Evolutionary conservation across 2,329 filamentous ascomycete species (phyloP).

Genomic region (Fusarium caatingaense): DNA sequence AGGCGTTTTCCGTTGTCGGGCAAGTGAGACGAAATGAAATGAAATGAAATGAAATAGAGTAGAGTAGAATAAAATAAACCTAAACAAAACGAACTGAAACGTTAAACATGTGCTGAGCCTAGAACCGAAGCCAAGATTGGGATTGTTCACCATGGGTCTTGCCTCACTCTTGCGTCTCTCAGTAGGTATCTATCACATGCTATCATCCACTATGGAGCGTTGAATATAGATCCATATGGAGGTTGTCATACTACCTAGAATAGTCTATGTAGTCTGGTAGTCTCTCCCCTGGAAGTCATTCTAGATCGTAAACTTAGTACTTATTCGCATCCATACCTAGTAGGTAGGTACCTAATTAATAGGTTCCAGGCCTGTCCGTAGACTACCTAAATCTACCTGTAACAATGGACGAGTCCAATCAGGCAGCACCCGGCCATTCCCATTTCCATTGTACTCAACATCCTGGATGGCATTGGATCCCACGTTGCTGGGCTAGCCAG

Average conservation of each 20-base stretch:
- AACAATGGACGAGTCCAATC: not conserved
- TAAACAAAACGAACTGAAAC: not conserved
- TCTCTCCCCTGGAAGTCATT: not conserved
- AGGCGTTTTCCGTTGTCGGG: not conserved
- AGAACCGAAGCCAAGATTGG: not conserved
- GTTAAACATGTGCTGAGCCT: not conserved
- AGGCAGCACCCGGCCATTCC: not conserved
- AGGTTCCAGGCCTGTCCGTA: not conserved
- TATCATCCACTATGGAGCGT: not conserved
- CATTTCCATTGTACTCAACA: not conserved
- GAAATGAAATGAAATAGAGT: no score
- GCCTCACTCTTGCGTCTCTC: not conserved
- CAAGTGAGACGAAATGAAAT: not conserved
- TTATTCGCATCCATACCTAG: not conserved
- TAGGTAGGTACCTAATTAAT: not conserved
- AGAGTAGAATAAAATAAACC: no score
- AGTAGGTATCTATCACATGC: not conserved
- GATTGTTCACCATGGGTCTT: not conserved
- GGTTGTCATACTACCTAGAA: no score
- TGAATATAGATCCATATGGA: not conserved
- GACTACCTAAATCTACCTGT: not conserved
- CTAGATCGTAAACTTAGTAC: not conserved
- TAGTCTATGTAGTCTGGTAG: not conserved
- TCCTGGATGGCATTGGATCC: not conserved
- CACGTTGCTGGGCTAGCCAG: constrained; percentile 13